Percentiles rank a stretch among this genome's conserved stretches.
These are phyloP conservation scores for Aureobasidium sp. DNA, from an alignment of 2,329 filamentous ascomycete genomes.

Conservation along the genomic window DNA sequence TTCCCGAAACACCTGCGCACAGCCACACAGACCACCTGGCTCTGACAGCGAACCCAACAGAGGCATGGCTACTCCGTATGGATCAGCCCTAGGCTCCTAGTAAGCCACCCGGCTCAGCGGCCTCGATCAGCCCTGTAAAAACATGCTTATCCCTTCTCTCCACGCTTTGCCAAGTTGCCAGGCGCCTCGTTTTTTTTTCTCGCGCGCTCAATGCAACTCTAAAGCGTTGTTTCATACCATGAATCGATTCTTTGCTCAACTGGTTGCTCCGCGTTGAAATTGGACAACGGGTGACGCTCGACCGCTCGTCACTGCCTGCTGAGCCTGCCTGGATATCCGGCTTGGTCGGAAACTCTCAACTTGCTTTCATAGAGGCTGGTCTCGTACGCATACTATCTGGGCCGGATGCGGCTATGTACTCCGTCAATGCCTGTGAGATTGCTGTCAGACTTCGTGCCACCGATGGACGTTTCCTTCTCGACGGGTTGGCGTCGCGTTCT, in stretches of 20 bases:
- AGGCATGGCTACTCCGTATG: background rate
- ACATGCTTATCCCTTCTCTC: background rate
- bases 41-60: background rate
- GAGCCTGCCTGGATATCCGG: background rate
- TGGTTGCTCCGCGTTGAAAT: background rate
- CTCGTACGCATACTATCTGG: background rate
- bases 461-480: background rate
- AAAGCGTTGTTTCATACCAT: background rate
- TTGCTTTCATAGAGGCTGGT: background rate
- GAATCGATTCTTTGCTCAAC: constrained; percentile 3
- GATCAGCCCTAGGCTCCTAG: background rate
- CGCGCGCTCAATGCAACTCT: background rate
- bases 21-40: constrained; percentile 2
- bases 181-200: background rate
- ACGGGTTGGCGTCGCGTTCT: background rate
- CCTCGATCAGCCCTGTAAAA: constrained; percentile 5
- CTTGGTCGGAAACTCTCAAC: background rate
- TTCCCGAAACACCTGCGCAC: background rate
- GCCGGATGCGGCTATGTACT: background rate
- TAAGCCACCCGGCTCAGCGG: background rate
- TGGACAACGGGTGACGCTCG: background rate
- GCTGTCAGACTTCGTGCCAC: background rate
- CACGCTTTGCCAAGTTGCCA: constrained; percentile 10
- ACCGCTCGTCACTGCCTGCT: background rate
- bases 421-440: background rate